Evolutionary conservation across 495 filamentous ascomycete species (phyloP).

Genomic region (Aspergillus funiculosus): DNA sequence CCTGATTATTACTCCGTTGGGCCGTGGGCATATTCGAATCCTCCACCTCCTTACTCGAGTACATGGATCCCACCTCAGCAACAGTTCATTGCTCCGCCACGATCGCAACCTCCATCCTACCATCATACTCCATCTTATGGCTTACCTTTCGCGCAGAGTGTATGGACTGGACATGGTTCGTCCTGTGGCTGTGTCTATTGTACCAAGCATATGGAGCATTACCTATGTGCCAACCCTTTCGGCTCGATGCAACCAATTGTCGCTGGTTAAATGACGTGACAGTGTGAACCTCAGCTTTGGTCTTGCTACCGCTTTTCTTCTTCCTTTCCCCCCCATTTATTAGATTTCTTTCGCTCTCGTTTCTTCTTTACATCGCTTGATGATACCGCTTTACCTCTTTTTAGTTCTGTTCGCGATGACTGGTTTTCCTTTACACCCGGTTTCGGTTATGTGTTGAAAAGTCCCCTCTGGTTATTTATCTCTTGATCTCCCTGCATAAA

Average conservation of each 20-base stretch:
- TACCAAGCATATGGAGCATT: conserved; percentile 55
- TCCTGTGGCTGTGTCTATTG: conserved; percentile 69
- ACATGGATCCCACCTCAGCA: conserved; percentile 40
- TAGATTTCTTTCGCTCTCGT: conserved; percentile 31
- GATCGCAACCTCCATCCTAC: conserved; percentile 47
- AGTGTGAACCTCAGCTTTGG: conserved; percentile 8
- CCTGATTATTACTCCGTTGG: conserved; percentile 54
- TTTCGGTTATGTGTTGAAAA: conserved; percentile 31
- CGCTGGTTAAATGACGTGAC: conserved; percentile 27
- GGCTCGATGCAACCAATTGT: conserved; percentile 54
- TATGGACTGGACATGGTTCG: conserved; percentile 54
- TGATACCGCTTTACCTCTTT: conserved; percentile 37
- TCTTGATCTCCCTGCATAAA: conserved; percentile 12
- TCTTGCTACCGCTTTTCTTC: conserved; percentile 15
- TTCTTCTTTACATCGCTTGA: conserved; percentile 28
- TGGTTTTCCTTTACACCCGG: conserved; percentile 19
- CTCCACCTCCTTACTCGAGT: conserved; percentile 41
- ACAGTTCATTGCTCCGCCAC: conserved; percentile 44
- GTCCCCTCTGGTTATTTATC: conserved; percentile 27
- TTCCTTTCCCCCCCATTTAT: conserved; percentile 19
- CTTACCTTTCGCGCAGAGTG: conserved; percentile 50
- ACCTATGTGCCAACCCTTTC: conserved; percentile 57
- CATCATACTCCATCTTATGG: conserved; percentile 48
- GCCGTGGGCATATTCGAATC: conserved; percentile 51
- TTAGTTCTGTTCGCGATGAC: conserved; percentile 27